These are phyloP conservation scores for Monilinia laxa DNA, from an alignment of 2,329 filamentous ascomycete genomes.

Conservation along the genomic window DNA sequence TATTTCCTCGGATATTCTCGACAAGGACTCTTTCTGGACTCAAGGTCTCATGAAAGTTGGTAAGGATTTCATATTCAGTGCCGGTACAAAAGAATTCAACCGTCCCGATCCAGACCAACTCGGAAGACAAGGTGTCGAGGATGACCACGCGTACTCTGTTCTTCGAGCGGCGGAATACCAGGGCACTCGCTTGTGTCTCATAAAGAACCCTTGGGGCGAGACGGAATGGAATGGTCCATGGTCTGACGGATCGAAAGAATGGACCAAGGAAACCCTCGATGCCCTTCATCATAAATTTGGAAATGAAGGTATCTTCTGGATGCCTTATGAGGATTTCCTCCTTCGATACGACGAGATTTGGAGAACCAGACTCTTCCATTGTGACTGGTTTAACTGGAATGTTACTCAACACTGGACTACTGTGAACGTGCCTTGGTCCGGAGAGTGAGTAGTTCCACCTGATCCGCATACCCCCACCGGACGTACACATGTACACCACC, in stretches of 20 bases:
- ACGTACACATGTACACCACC: too few species aligned
- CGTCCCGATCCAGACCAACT: constrained; percentile 27
- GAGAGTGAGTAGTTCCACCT: constrained; percentile 34
- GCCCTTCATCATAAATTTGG: constrained; percentile 59
- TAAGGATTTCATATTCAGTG: constrained; percentile 68
- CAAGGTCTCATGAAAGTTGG: constrained; percentile 79
- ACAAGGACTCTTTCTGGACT: constrained; percentile 79
- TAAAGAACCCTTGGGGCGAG: constrained; percentile 57
- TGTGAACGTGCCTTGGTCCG: constrained; percentile 59
- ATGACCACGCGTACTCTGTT: constrained; percentile 57
- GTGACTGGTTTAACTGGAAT: constrained; percentile 49
- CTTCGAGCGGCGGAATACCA: constrained; percentile 52
- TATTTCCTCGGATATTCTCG: constrained; percentile 67
- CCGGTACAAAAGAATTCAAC: constrained; percentile 41
- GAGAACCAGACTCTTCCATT: constrained; percentile 58
- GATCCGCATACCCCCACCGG: too few species aligned
- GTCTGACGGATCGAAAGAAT: constrained; percentile 49
- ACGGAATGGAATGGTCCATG: constrained; percentile 58
- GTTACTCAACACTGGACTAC: constrained; percentile 60
- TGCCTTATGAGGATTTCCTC: constrained; percentile 59
- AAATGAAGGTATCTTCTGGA: constrained; percentile 62
- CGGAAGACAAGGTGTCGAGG: constrained; percentile 55
- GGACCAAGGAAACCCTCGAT: constrained; percentile 55
- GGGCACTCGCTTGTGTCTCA: constrained; percentile 53
- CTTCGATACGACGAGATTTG: constrained; percentile 59